These are phyloP conservation scores for Xylaria palmicola DNA, from an alignment of 495 filamentous ascomycete genomes.

Conservation along the genomic window DNA sequence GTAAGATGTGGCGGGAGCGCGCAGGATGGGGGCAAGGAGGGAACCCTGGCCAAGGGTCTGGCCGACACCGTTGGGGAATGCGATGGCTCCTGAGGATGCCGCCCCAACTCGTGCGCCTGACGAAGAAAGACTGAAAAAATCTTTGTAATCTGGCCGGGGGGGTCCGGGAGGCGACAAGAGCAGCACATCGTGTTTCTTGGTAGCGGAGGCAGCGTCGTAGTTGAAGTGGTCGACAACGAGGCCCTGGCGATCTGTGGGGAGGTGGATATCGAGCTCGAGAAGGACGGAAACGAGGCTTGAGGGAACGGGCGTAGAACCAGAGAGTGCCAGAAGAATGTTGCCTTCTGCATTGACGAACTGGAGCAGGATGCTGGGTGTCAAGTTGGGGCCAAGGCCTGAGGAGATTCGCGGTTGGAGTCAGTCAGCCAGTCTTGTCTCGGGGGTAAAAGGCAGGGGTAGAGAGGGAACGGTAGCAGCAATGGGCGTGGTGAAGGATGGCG, in stretches of 20 bases:
- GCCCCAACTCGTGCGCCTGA: constrained; percentile 12
- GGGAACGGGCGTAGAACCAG: constrained; percentile 68
- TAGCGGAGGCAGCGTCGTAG: constrained; percentile 72
- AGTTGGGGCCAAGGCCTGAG: constrained; percentile 77
- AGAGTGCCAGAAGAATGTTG: constrained; percentile 89
- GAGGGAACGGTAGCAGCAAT: background rate
- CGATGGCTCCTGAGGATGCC: constrained; percentile 52
- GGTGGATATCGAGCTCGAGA: constrained; percentile 85
- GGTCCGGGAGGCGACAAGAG: constrained; percentile 64
- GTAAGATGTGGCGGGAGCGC: constrained; percentile 80
- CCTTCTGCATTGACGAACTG: constrained; percentile 89
- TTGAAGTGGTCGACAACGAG: constrained; percentile 94
- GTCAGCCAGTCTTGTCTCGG: constrained; percentile 9
- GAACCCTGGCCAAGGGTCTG: constrained; percentile 75
- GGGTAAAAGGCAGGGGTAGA: background rate
- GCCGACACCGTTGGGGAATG: constrained; percentile 75
- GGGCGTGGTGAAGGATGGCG: background rate
- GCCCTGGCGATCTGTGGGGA: constrained; percentile 78
- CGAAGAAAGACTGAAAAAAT: constrained; percentile 71
- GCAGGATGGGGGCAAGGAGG: constrained; percentile 77
- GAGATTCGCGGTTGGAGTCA: constrained; percentile 17
- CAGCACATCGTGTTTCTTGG: constrained; percentile 86
- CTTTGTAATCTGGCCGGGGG: constrained; percentile 66
- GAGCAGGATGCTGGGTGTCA: constrained; percentile 83
- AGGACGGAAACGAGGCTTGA: constrained; percentile 80